phyloP scores from a whole-genome alignment of 129 eudicot species.

The Lactuca saligna region DNA sequence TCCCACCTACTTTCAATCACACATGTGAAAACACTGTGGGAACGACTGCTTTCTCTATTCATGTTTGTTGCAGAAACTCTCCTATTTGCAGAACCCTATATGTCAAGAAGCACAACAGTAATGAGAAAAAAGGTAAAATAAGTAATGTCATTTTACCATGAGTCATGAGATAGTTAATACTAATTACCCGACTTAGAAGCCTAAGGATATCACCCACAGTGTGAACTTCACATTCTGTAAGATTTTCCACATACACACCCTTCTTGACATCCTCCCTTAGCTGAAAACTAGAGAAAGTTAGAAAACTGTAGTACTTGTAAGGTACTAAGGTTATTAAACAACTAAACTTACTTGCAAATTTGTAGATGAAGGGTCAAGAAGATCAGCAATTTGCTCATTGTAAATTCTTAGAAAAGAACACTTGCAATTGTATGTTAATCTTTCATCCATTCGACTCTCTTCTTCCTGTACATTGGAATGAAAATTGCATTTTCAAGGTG shows the following conservation, averaged over 20 bases:
- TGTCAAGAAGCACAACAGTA: constrained; percentile 18
- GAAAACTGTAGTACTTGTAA: background rate
- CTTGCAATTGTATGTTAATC: no score
- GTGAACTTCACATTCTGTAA: constrained; percentile 87
- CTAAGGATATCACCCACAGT: constrained; percentile 81
- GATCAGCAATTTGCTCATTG: no score
- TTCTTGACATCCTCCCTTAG: constrained; percentile 82
- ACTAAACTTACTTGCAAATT: no score
- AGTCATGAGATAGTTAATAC: background rate
- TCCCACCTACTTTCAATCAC: no score
- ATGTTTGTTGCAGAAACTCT: constrained; percentile 92
- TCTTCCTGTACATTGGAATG: no score
- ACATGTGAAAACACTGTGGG: no score
- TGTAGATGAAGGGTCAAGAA: no score
- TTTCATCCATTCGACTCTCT: no score
- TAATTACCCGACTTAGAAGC: constrained; percentile 78
- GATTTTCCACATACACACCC: no score
- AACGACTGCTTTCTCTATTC: constrained; percentile 98
- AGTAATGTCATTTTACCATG: background rate
- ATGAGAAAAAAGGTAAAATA: constrained; percentile 9
- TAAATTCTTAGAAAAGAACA: no score
- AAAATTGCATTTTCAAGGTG: background rate
- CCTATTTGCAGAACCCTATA: constrained; percentile 90
- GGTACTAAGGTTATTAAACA: no score
- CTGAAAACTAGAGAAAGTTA: constrained; percentile 35